Evolutionary conservation across 306 rosid species (phyloP).

Genomic region (Astragalus glycyphyllos): DNA sequence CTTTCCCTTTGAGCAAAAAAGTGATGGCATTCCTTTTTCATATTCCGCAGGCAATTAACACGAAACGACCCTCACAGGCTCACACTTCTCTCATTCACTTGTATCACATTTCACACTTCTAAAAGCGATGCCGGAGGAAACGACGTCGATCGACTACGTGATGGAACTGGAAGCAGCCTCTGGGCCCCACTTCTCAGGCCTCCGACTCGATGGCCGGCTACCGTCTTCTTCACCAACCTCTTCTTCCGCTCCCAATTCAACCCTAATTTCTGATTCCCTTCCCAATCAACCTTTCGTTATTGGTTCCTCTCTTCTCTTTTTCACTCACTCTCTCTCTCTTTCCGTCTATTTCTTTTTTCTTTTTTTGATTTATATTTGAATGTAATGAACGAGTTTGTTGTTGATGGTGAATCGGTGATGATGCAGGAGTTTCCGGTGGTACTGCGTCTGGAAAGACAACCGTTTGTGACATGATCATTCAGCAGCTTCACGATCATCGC

Average conservation of each 20-base stretch:
- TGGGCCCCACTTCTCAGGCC: constrained; percentile 95
- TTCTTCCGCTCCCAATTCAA: constrained; percentile 49
- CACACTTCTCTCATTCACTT: too few relatives aligned
- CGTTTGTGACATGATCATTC: constrained; percentile 97
- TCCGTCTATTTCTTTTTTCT: too few relatives aligned
- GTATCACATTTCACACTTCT: neutral
- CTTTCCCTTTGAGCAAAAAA: too few relatives aligned
- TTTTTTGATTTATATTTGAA: neutral
- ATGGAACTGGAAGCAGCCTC: constrained; percentile 98
- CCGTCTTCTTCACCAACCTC: constrained; percentile 54
- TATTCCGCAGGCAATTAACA: too few relatives aligned
- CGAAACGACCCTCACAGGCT: too few relatives aligned
- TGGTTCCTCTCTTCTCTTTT: constrained; percentile 51
- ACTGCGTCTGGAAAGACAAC: constrained; percentile 99
- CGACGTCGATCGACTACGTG: constrained; percentile 73
- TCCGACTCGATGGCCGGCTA: too few relatives aligned
- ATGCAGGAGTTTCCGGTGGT: constrained; percentile 94
- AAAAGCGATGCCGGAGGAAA: constrained; percentile 68
- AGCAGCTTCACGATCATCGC: constrained; percentile 98
- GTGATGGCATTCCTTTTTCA: too few relatives aligned
- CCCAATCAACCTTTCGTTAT: constrained; percentile 82
- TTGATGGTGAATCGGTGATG: constrained; percentile 2
- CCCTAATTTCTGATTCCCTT: constrained; percentile 54
- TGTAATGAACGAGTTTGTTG: constrained; percentile 3
- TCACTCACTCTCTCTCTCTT: neutral